phyloP scores from a whole-genome alignment of 768 basidiomycete genomes.

The Kwoniella dendrophila region DNA sequence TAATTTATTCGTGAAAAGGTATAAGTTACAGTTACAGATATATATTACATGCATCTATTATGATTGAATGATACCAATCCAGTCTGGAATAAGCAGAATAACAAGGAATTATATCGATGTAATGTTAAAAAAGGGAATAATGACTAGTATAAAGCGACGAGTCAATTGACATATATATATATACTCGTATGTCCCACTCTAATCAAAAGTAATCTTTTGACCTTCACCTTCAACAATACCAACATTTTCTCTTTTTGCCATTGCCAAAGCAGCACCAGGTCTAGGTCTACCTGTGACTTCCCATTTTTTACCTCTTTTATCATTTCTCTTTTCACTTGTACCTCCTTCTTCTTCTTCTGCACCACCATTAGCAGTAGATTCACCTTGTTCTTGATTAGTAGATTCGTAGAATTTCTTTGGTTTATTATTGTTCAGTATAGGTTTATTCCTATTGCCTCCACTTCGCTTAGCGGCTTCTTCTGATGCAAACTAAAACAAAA shows the following conservation, averaged over 20 bases:
- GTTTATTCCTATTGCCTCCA: slow-evolving; percentile 31
- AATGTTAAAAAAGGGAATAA: not conserved
- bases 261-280: slow-evolving; percentile 59
- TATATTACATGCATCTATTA: no score
- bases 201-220: slow-evolving; percentile 58
- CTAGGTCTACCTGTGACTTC: slow-evolving; percentile 53
- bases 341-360: slow-evolving; percentile 18
- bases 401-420: slow-evolving; percentile 7
- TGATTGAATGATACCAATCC: no score
- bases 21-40: no score
- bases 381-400: slow-evolving; percentile 14
- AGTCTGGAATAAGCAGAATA: no score
- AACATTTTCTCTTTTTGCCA: slow-evolving; percentile 58
- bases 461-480: slow-evolving; percentile 52
- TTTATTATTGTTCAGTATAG: slow-evolving; percentile 21
- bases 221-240: slow-evolving; percentile 57
- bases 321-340: slow-evolving; percentile 26
- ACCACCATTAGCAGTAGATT: slow-evolving; percentile 1
- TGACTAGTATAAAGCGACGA: not conserved
- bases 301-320: slow-evolving; percentile 55
- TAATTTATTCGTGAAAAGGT: no score
- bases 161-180: not conserved
- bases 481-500: slow-evolving; percentile 52
- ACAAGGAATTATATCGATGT: no score
- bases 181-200: not conserved